These are phyloP conservation scores for Stagonosporopsis cucurbitacearum DNA, from an alignment of 2,329 filamentous ascomycete species.

Conservation along the genomic window DNA sequence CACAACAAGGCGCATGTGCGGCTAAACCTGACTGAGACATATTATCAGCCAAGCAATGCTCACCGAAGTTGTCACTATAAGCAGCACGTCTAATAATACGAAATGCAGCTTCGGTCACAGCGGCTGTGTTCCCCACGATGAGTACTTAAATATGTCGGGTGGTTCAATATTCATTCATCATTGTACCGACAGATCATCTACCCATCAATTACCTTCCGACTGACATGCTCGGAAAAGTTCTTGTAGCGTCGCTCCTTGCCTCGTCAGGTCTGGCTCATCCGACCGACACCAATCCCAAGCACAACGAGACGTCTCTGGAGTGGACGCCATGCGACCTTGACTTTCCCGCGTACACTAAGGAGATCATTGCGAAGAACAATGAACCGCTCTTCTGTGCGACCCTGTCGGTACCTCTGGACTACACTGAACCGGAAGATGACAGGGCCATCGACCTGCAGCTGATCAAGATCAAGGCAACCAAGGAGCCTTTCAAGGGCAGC, in stretches of 20 bases:
- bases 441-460: constrained; percentile 37
- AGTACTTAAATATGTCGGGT: constrained; percentile 4
- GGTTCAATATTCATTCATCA: neutral
- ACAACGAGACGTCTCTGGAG: constrained; percentile 6
- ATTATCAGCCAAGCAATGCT: constrained; percentile 4
- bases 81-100: constrained; percentile 4
- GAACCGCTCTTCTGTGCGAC: constrained; percentile 34
- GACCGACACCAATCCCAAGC: neutral
- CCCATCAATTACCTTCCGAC: neutral
- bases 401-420: constrained; percentile 47
- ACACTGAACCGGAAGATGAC: constrained; percentile 29
- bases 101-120: neutral
- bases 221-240: constrained; percentile 9
- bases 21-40: constrained; percentile 5
- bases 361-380: neutral
- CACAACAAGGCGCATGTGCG: constrained; percentile 4
- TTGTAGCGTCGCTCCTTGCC: constrained; percentile 10
- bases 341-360: constrained; percentile 4
- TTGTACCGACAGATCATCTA: neutral
- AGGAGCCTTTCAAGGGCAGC: constrained; percentile 38
- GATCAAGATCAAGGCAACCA: constrained; percentile 33
- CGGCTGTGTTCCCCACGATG: neutral
- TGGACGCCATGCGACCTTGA: constrained; percentile 22
- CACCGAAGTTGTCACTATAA: neutral
- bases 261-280: constrained; percentile 9